Evolutionary conservation across 768 basidiomycete species (phyloP), one percentile per base, ranked within the genome.

Genomic region (Leccinellum luteum): DNA sequence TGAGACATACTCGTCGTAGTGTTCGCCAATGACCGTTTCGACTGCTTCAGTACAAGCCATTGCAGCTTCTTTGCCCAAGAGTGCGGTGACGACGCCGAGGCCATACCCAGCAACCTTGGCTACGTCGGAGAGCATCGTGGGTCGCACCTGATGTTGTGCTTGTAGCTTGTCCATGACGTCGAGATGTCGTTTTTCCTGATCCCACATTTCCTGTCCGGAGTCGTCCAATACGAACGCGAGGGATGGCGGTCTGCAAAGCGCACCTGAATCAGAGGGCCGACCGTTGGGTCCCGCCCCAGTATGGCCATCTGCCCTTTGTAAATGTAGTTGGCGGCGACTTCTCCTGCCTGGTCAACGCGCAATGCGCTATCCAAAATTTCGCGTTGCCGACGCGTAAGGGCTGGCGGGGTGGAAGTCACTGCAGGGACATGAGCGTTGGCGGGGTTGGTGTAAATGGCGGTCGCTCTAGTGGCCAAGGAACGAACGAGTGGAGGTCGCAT

Each of bases 31-130:
- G 55, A 93, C 93, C 0, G 95, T 97, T 72, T 98, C 95, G 19
- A 98, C 94, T 0, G 95, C 95, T 72, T 98, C 95, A 0, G 95
- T 98, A 66, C 95, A 98, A 6, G 95, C 95, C 95, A 98, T 98
- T 1, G 95, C 94, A 13, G 94, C 93, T 64, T 97, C 89, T 67
- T 85, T 89, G 35, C 95, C 90, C 82, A 96, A 80, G 21, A 96
- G 73, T 1, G 92, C 95, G 0, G 95, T 97, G 0, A 77, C 81
- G 6, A 87, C 87, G 6, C 95, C 95, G 8, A 98, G 76, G 4
- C 89, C 89, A 69, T 90, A 95, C 6, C 94, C 94, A 51, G 87
- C 89, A 6, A 83, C 84, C 69, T 94, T 92, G 61, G 95, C 96
- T 6, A 92, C 79, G 34, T 92, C 90, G 56, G 85, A 86, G 44